Evolutionary conservation across 306 rosid species (phyloP).

Genomic region (Mucuna pruriens): DNA sequence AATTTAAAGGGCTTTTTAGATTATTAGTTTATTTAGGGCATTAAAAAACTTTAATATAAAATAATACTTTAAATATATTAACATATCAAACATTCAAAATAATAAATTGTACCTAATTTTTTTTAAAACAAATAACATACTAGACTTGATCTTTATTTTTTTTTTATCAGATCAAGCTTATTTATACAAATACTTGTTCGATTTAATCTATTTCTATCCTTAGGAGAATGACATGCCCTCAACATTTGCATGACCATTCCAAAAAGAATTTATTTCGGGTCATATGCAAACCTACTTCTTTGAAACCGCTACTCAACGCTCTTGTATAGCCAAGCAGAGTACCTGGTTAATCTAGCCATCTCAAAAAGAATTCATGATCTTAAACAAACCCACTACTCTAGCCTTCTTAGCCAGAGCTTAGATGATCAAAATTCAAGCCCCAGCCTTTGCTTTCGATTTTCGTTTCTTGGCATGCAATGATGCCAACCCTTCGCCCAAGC

Average conservation of each 20-base stretch:
- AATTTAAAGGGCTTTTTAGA: too few relatives aligned
- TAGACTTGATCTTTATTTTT: too few relatives aligned
- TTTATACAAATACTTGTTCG: too few relatives aligned
- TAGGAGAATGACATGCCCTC: not conserved
- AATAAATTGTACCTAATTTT: too few relatives aligned
- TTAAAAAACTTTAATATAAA: too few relatives aligned
- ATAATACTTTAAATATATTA: too few relatives aligned
- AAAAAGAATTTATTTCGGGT: too few relatives aligned
- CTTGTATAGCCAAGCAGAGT: slow-evolving; percentile 33
- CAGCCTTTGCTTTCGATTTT: slow-evolving; percentile 59
- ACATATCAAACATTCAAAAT: too few relatives aligned
- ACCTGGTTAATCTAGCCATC: slow-evolving; percentile 26
- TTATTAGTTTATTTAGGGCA: too few relatives aligned
- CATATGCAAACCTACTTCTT: not conserved
- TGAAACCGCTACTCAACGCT: slow-evolving; percentile 15
- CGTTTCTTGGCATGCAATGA: slow-evolving; percentile 70
- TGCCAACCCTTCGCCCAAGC: slow-evolving; percentile 71
- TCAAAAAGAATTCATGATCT: slow-evolving; percentile 25
- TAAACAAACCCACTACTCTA: not conserved
- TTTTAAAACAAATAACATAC: too few relatives aligned
- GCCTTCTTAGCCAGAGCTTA: slow-evolving; percentile 17
- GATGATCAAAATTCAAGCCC: slow-evolving; percentile 47
- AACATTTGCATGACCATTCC: not conserved
- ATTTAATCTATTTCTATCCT: too few relatives aligned
- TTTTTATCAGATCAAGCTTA: too few relatives aligned